Percentiles rank a stretch among this genome's conserved stretches.
Conservation (phyloP, 225 moss, liverwort and hornwort species). For the Ulota crispa region DNA sequence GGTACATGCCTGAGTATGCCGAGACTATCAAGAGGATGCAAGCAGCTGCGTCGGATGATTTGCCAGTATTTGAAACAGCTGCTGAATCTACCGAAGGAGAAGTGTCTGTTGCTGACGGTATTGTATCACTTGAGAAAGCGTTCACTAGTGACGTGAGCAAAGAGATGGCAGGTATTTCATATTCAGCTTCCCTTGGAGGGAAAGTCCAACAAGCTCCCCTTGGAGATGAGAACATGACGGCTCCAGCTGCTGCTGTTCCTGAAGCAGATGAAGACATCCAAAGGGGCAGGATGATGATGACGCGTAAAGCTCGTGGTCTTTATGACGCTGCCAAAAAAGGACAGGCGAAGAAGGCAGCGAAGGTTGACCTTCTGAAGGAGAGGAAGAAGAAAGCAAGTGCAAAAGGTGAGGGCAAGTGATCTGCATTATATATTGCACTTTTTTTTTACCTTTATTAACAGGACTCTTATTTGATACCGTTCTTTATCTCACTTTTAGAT, state of each 20-base stretch:
- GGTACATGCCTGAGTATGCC: slow-evolving; percentile 92
- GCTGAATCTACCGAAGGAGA: slow-evolving; percentile 32
- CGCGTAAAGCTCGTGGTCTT: slow-evolving; percentile 69
- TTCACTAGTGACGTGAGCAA: slow-evolving; percentile 64
- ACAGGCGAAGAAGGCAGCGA: slow-evolving; percentile 75
- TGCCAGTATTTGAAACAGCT: slow-evolving; percentile 48
- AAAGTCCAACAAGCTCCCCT: slow-evolving; percentile 23
- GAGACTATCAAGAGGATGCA: slow-evolving; percentile 71
- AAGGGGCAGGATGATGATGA: slow-evolving; percentile 86
- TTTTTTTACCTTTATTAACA: slow-evolving; percentile 15
- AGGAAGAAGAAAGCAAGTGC: slow-evolving; percentile 65
- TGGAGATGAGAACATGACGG: slow-evolving; percentile 21
- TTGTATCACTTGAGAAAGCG: slow-evolving; percentile 46
- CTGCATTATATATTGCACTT: background rate
- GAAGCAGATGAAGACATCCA: slow-evolving; percentile 52
- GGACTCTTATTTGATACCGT: background rate
- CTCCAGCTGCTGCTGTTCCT: background rate
- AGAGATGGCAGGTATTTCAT: slow-evolving; percentile 74
- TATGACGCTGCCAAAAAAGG: slow-evolving; percentile 93
- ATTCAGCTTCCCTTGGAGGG: slow-evolving; percentile 57
- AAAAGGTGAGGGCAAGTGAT: slow-evolving; percentile 35
- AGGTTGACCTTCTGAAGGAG: slow-evolving; percentile 65
- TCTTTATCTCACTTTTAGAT: slow-evolving; percentile 6
- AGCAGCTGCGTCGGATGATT: slow-evolving; percentile 47
- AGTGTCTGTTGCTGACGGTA: slow-evolving; percentile 30